Evolutionary conservation across 495 filamentous ascomycete species (phyloP).

Genomic region (Apiosordaria backusii): DNA sequence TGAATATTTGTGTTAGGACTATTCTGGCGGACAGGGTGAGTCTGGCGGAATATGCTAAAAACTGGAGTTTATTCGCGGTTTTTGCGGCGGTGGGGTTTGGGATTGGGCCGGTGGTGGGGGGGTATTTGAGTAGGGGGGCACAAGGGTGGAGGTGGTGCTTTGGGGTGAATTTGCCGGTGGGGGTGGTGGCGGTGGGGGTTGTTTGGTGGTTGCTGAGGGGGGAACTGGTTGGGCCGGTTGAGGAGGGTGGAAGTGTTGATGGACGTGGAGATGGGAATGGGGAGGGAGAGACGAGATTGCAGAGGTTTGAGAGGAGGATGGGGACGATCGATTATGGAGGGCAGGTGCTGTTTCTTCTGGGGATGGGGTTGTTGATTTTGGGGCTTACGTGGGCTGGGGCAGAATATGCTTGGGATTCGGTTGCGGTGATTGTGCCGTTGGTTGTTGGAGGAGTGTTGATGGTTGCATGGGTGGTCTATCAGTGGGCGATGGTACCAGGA

Average conservation of each 20-base stretch:
- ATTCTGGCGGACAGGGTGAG: constrained; percentile 57
- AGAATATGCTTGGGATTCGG: constrained; percentile 49
- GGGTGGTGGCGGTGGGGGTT: constrained; percentile 35
- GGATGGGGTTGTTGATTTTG: constrained; percentile 55
- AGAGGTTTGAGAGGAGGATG: constrained; percentile 33
- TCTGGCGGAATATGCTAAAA: constrained; percentile 54
- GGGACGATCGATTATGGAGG: constrained; percentile 53
- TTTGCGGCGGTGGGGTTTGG: constrained; percentile 50
- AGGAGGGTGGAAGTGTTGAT: no score
- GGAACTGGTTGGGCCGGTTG: constrained; percentile 37
- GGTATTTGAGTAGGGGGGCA: constrained; percentile 35
- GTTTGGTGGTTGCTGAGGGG: constrained; percentile 41
- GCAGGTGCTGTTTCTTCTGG: constrained; percentile 56
- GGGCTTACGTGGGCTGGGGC: constrained; percentile 58
- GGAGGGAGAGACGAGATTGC: constrained; percentile 23
- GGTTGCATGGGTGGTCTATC: constrained; percentile 49
- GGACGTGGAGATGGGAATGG: constrained; percentile 5
- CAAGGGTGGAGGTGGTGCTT: constrained; percentile 62
- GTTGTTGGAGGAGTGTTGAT: constrained; percentile 48
- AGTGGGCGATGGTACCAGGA: constrained; percentile 53
- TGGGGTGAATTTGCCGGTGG: constrained; percentile 52
- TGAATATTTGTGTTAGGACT: constrained; percentile 51
- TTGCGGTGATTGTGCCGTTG: constrained; percentile 51
- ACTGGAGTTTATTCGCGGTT: constrained; percentile 54
- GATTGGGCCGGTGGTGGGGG: constrained; percentile 54